These are phyloP conservation scores for Daucus carota DNA, from an alignment of 129 eudicot genomes.

Conservation along the genomic window DH1_v3.0 NC_030381.2:43462001-43462500, in stretches of 20 bases:
- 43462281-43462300: too few species aligned
- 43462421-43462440: too few species aligned
- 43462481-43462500: too few species aligned
- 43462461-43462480: too few species aligned
- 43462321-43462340: too few species aligned
- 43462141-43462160: background rate
- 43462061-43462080: background rate
- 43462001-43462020: constrained; percentile 62
- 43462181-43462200: background rate
- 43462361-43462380: too few species aligned
- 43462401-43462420: too few species aligned
- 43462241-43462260: background rate
- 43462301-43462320: too few species aligned
- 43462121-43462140: constrained; percentile 3
- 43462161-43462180: background rate
- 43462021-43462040: constrained; percentile 24
- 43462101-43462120: constrained; percentile 9
- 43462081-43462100: background rate
- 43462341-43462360: too few species aligned
- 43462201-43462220: background rate
- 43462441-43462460: too few species aligned
- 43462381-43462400: too few species aligned
- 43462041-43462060: background rate
- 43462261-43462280: background rate
- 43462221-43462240: background rate